These are phyloP conservation scores for Lachnellula occidentalis DNA, from an alignment of 2,329 filamentous ascomycete genomes.

Conservation along the genomic window DNA sequence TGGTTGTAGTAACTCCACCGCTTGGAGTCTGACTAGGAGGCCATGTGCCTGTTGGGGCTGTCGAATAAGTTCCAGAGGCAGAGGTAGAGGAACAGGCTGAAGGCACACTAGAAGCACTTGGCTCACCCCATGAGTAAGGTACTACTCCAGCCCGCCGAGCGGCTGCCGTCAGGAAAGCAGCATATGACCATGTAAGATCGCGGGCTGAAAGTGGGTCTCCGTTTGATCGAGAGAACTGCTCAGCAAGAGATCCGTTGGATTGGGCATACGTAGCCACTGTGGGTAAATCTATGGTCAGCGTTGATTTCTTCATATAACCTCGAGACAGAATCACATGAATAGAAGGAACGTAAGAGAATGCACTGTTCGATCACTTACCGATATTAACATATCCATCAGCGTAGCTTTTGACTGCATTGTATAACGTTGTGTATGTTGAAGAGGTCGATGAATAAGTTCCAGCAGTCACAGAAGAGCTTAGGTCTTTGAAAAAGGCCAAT, in stretches of 20 bases:
- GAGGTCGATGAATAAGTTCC: slow-evolving; percentile 61
- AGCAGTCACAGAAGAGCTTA: slow-evolving; percentile 49
- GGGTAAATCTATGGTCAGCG: no score
- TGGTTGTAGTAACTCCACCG: slow-evolving; percentile 10
- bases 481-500: slow-evolving; percentile 65
- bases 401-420: slow-evolving; percentile 58
- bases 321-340: no score
- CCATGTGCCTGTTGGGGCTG: slow-evolving; percentile 39
- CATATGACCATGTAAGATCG: slow-evolving; percentile 71
- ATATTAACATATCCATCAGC: slow-evolving; percentile 51
- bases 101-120: slow-evolving; percentile 43
- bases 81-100: slow-evolving; percentile 43
- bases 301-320: no score
- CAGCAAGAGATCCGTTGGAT: slow-evolving; percentile 57
- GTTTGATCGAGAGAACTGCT: slow-evolving; percentile 56
- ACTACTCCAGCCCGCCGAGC: slow-evolving; percentile 50
- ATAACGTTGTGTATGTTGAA: slow-evolving; percentile 55
- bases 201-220: slow-evolving; percentile 55
- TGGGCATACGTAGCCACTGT: slow-evolving; percentile 43
- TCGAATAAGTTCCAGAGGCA: slow-evolving; percentile 46
- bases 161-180: slow-evolving; percentile 60
- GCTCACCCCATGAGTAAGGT: slow-evolving; percentile 51
- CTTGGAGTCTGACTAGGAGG: slow-evolving; percentile 35
- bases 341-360: no score
- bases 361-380: no score